A percentile compares a stretch with the other conserved stretches of the same genome.
phyloP scores from a whole-genome alignment of 1,139 yeast genomes.

The Tardiomyces blankii region DNA sequence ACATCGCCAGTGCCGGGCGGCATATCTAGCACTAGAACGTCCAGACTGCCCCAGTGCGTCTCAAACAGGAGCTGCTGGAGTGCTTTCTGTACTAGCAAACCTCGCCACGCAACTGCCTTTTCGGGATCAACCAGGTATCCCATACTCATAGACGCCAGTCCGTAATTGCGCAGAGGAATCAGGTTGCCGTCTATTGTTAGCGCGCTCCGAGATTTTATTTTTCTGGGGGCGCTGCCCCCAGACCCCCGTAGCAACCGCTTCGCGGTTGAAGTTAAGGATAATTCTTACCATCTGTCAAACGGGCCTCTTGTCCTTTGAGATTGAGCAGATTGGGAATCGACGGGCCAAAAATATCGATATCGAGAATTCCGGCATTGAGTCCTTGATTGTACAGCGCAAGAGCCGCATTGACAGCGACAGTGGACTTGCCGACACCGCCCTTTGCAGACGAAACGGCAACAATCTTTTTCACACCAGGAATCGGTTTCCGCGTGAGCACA shows the following conservation, averaged over 20 bases:
- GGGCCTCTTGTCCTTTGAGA: conserved; percentile 40
- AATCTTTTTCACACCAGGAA: conserved; percentile 52
- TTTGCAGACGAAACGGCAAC: conserved; percentile 69
- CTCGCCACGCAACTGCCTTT: conserved; percentile 85
- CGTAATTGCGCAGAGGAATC: conserved; percentile 65
- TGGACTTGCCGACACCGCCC: conserved; percentile 64
- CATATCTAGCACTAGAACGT: conserved; percentile 66
- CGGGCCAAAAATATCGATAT: conserved; percentile 81
- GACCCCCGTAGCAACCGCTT: too few relatives aligned
- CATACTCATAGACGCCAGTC: conserved; percentile 82
- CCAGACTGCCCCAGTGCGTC: conserved; percentile 64
- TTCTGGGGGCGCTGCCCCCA: too few relatives aligned
- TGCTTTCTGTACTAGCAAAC: conserved; percentile 80
- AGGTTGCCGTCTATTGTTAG: conserved; percentile 36
- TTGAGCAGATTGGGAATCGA: conserved; percentile 62
- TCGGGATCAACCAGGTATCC: conserved; percentile 56
- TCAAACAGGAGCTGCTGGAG: conserved; percentile 71
- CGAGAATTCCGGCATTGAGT: conserved; percentile 55
- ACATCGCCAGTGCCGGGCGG: conserved; percentile 94
- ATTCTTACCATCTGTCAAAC: conserved; percentile 34
- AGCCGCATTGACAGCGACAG: conserved; percentile 47
- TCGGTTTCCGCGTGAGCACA: conserved; percentile 37
- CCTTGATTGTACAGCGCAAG: conserved; percentile 47
- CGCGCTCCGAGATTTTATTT: too few relatives aligned
- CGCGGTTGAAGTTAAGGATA: too few relatives aligned